A percentile compares a stretch with the other conserved stretches of the same genome.
phyloP scores from a whole-genome alignment of 208 protist species.

The Crithidia sp. region DNA sequence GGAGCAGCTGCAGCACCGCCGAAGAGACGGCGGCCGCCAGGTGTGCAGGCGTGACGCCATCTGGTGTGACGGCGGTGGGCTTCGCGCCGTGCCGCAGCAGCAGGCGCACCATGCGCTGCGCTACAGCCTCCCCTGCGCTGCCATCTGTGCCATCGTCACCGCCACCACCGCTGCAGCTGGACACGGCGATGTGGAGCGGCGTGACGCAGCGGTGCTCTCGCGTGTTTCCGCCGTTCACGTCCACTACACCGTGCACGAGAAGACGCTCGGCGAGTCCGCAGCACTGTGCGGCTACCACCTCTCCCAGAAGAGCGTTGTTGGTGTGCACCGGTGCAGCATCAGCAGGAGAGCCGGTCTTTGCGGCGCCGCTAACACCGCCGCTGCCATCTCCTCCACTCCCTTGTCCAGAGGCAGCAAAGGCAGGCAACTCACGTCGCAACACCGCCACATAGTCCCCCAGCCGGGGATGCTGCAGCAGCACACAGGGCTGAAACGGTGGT shows the following conservation, averaged over 20 bases:
- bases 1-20: slow-evolving; percentile 23
- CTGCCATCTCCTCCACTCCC: not conserved
- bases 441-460: slow-evolving; percentile 47
- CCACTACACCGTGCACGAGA: slow-evolving; percentile 27
- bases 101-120: slow-evolving; percentile 33
- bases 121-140: not conserved
- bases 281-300: slow-evolving; percentile 37
- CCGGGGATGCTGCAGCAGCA: slow-evolving; percentile 49
- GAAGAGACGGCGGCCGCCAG: slow-evolving; percentile 42
- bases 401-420: not conserved
- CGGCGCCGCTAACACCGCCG: too few species aligned
- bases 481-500: slow-evolving; percentile 44
- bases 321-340: too few species aligned
- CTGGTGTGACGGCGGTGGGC: slow-evolving; percentile 41
- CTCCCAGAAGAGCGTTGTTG: slow-evolving; percentile 17
- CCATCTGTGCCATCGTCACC: not conserved
- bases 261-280: slow-evolving; percentile 35
- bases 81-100: slow-evolving; percentile 45
- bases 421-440: slow-evolving; percentile 10
- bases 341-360: too few species aligned
- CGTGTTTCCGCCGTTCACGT: slow-evolving; percentile 49
- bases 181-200: slow-evolving; percentile 54
- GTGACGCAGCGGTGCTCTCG: slow-evolving; percentile 48
- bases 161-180: slow-evolving; percentile 4
- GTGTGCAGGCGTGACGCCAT: slow-evolving; percentile 63